Percentiles rank a stretch among this genome's conserved stretches.
phyloP scores from a whole-genome alignment of 441 rosid genomes.

The Jatropha multifida region DNA sequence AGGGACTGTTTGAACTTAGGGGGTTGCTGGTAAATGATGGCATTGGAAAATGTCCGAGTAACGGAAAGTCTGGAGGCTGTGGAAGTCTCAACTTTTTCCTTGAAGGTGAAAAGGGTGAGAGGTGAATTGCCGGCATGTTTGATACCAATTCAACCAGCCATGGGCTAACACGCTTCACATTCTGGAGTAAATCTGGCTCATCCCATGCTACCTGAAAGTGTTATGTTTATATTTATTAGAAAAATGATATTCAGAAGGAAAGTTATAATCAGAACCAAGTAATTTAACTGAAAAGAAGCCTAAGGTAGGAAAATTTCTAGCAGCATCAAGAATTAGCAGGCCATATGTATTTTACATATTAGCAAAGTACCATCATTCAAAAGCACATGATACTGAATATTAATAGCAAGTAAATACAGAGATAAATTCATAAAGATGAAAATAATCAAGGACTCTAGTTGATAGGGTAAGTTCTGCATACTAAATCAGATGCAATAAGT shows the following conservation, averaged over 20 bases:
- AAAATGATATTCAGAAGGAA: conserved; percentile 5
- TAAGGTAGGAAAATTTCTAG: neutral
- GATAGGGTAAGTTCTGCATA: neutral
- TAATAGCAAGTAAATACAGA: neutral
- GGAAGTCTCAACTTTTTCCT: conserved; percentile 82
- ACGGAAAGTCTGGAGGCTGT: conserved; percentile 56
- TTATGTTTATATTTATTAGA: neutral
- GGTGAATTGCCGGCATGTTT: conserved; percentile 62
- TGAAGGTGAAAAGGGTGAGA: conserved; percentile 73
- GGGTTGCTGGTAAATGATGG: conserved; percentile 67
- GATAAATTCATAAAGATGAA: neutral
- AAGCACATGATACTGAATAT: neutral
- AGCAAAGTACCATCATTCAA: no score
- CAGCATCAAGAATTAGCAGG: neutral
- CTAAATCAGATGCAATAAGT: neutral
- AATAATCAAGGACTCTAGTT: neutral
- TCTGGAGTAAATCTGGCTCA: conserved; percentile 94
- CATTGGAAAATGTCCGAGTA: conserved; percentile 50
- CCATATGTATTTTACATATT: neutral
- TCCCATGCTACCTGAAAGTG: conserved; percentile 89
- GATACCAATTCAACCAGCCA: conserved; percentile 94
- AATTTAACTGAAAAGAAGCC: neutral
- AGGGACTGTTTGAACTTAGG: conserved; percentile 53
- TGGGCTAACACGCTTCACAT: conserved; percentile 89
- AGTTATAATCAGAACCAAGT: neutral